phyloP scores from a whole-genome alignment of 768 basidiomycete genomes.

The Chalciporus piperatus region DNA sequence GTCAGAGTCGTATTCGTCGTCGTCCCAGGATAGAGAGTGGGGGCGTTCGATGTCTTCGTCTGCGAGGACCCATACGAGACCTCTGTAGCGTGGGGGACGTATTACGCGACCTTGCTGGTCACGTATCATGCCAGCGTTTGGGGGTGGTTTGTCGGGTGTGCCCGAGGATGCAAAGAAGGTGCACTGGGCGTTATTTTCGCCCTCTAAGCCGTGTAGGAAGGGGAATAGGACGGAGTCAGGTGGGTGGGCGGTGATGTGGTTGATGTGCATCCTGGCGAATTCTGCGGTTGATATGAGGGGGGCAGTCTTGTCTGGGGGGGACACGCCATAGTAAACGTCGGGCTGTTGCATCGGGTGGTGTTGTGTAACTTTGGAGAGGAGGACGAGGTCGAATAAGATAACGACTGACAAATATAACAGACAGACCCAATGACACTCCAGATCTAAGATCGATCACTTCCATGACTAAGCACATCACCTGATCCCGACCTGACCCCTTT shows the following conservation, averaged over 20 bases:
- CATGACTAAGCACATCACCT: background rate
- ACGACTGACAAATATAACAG: constrained; percentile 19
- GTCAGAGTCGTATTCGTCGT: constrained; percentile 31
- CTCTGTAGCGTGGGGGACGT: constrained; percentile 53
- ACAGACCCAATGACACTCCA: constrained; percentile 17
- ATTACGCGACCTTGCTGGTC: constrained; percentile 24
- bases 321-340: constrained; percentile 19
- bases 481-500: background rate
- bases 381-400: constrained; percentile 11
- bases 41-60: constrained; percentile 57
- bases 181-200: constrained; percentile 75
- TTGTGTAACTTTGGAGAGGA: constrained; percentile 1
- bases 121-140: constrained; percentile 25
- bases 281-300: constrained; percentile 41
- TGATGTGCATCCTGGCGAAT: constrained; percentile 61
- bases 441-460: constrained; percentile 19
- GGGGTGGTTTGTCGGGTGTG: constrained; percentile 11
- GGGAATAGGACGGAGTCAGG: constrained; percentile 84
- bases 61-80: constrained; percentile 79
- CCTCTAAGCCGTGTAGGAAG: constrained; percentile 85
- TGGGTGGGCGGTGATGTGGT: constrained; percentile 66
- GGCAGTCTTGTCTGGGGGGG: constrained; percentile 11
- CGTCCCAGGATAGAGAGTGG: constrained; percentile 17
- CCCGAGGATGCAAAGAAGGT: constrained; percentile 62
- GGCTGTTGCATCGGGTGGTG: constrained; percentile 11